Evolutionary conservation across 139 green algal species (phyloP).

Genomic region (Chlorella sp.): DNA sequence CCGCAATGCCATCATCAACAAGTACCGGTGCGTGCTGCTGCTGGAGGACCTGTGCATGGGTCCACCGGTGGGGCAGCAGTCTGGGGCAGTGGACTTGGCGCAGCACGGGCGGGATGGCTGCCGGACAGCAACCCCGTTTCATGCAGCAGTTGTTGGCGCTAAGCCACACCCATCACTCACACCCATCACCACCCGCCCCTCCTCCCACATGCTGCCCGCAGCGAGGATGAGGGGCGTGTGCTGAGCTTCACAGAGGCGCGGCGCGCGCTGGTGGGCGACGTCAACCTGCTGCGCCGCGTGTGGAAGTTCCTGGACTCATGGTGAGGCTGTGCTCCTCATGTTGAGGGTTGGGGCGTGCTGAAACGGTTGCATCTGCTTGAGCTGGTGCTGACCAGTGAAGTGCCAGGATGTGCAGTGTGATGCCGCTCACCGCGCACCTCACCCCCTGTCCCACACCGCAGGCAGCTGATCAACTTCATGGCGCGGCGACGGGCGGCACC

Average conservation of each 20-base stretch:
- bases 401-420: neutral
- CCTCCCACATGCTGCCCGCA: neutral
- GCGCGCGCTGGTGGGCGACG: slow-evolving; percentile 67
- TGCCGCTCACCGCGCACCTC: neutral
- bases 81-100: too few relatives aligned
- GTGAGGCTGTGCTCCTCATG: neutral
- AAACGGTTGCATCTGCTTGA: too few relatives aligned
- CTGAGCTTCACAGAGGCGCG: slow-evolving; percentile 78
- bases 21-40: slow-evolving; percentile 54
- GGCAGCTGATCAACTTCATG: slow-evolving; percentile 32
- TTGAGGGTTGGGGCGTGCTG: too few relatives aligned
- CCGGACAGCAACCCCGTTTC: too few relatives aligned
- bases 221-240: slow-evolving; percentile 51
- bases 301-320: slow-evolving; percentile 50
- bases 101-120: too few relatives aligned
- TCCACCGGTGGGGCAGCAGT: neutral
- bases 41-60: too few relatives aligned
- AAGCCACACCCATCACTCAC: too few relatives aligned
- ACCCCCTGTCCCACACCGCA: neutral
- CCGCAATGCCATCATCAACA: slow-evolving; percentile 79
- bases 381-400: too few relatives aligned
- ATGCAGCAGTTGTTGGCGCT: too few relatives aligned
- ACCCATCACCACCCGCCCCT: too few relatives aligned
- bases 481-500: neutral
- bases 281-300: slow-evolving; percentile 67